Base-by-base conservation (phyloP, 352 stramenopile species). In the Phytophthora sansomeana region DNA sequence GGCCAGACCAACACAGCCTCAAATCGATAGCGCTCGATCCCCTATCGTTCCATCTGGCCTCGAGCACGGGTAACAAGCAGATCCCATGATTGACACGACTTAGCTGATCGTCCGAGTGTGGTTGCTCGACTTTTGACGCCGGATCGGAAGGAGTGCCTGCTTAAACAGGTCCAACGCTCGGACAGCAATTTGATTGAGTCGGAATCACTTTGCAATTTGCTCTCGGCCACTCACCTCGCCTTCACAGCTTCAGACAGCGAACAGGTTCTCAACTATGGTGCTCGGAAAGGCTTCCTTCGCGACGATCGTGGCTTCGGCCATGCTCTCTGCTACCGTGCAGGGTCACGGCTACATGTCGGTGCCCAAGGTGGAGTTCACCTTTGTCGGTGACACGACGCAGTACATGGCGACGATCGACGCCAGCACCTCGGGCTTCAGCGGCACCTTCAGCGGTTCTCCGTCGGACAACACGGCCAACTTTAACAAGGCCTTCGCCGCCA, bases 291-390 rank as follows among this genome's bases (percentile, higher is more conserved):
- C 54, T 33, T 67, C 42, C 16, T 29, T 73, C 57, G 6, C 50
- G 17, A 41, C 54, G 28, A 59, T 69, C 16, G 33, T 61, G 10
- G 57, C 56, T 13, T 60, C 57, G 30, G 43, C 55, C 29, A 54
- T 75, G 35, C 47, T 74, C 43, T 21, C 58, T 28, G 53, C 49
- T 50, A 68, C 53, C 9, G 70, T 67, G 1, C 30, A 74, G 41
- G 67, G 60, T 8, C 67, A 74, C 43, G 67, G 67, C 32, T 67
- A 30, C 55, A 70, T 74, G 67, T 65, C 60, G 19, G 56, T 42
- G 28, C 67, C 67, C 2, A 58, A 67, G 39, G 51, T 69, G 21
- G 56, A 69, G 46, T 74, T 74, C 58, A 63, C 65, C 14, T 64
- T 68, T 17, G 16, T 26, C n/a, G 65, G 65, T n/a, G 65, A 73